Evolutionary conservation across 2,329 filamentous ascomycete species (phyloP), one percentile per base, ranked within the genome.

Genomic region (Penicillium brasilianum): DNA sequence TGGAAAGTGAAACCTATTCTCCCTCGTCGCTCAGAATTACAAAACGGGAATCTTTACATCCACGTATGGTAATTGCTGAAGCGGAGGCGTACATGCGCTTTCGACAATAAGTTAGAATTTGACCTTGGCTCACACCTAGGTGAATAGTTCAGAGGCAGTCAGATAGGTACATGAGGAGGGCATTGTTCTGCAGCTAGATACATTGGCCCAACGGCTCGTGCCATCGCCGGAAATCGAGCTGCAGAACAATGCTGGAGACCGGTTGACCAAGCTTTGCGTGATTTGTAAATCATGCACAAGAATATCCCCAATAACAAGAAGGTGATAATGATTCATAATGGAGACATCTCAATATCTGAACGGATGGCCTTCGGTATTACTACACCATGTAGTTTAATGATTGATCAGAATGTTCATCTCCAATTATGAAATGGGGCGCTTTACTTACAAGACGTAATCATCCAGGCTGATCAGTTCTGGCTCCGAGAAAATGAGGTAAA

Each of bases 401-500:
- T 46, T 28, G 18, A 46, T 46, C 16, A 20, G 22, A 46, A 46
- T 20, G 4, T 46, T 46, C 22, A 22, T 20, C 18, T 22, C 22
- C 22, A 11, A 13, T 46, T 4, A 46, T 46, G 11, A 28, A 46
- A 39, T n/a, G 13, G 36, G 43, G 25, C 18, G 43, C 22, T 22
- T 20, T 46, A 46, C 43, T 46, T 46, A 46, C 43, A 46, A 53
- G 20, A 76, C 75, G 65, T 69, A 77, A 28, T 76, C 68, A 61
- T 77, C 74, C 61, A 77, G 57, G 62, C 69, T 75, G 16, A 77
- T 56, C 14, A 73, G 11, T 9, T 67, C 59, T 1, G 71, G 68
- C 46, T 75, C 72, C 13, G 66, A 69, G 55, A 77, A 77, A 30
- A 75, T 67, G 25, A 77, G 60, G 54, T 75, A 77, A 46, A 77